Conservation (phyloP, 805 yeast genomes). For the Zygotorulaspora chibaensis region DNA sequence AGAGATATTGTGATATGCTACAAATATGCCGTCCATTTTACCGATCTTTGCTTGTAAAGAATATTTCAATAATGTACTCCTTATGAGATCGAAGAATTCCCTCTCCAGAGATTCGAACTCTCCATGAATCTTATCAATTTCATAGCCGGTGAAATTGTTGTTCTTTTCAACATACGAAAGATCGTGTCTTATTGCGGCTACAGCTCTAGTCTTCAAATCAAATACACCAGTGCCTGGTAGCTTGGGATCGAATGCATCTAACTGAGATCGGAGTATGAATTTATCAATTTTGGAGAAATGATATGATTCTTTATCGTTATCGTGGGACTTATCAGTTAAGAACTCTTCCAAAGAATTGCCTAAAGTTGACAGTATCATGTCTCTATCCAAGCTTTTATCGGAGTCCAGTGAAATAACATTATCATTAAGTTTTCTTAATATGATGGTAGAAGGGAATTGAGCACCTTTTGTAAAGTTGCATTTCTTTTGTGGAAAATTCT, state of each 20-base stretch:
- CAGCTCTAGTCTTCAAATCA: constrained; percentile 90
- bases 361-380: constrained; percentile 61
- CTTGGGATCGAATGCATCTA: constrained; percentile 73
- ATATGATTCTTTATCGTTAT: constrained; percentile 40
- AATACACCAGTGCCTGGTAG: constrained; percentile 90
- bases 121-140: constrained; percentile 59
- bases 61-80: constrained; percentile 78
- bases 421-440: constrained; percentile 47
- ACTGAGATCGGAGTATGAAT: constrained; percentile 82
- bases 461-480: constrained; percentile 44
- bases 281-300: constrained; percentile 68
- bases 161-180: constrained; percentile 51
- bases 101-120: constrained; percentile 74
- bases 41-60: constrained; percentile 91
- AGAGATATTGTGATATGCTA: constrained; percentile 83
- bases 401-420: constrained; percentile 60
- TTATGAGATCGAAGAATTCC: constrained; percentile 69
- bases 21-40: constrained; percentile 91
- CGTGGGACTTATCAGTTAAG: constrained; percentile 33
- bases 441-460: constrained; percentile 50
- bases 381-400: constrained; percentile 64
- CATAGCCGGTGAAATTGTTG: constrained; percentile 60
- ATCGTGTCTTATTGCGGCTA: constrained; percentile 79
- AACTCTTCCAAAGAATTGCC: constrained; percentile 79
- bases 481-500: constrained; percentile 38